A percentile compares a stretch with the other conserved stretches of the same genome.
Evolutionary conservation across 441 rosid species (phyloP).

Genomic region (Jatropha multifida): DNA sequence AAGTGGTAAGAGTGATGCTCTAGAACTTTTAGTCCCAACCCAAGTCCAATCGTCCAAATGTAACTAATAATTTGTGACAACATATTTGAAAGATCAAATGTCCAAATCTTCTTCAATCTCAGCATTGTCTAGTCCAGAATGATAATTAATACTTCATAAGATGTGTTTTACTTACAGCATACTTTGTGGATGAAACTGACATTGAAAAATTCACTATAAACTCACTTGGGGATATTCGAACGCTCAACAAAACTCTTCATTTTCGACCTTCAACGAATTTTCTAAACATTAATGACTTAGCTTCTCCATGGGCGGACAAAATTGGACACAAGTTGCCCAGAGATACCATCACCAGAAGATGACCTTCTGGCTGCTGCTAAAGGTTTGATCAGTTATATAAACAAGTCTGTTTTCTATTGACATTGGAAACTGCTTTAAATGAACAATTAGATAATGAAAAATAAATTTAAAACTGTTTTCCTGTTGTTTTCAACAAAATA

Average conservation of each 20-base stretch:
- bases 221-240: constrained; percentile 31
- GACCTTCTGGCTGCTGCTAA: constrained; percentile 40
- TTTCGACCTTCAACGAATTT: constrained; percentile 39
- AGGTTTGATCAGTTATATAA: constrained; percentile 20
- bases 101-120: no score
- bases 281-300: constrained; percentile 46
- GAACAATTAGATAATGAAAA: no score
- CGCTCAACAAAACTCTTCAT: constrained; percentile 42
- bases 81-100: no score
- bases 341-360: constrained; percentile 32
- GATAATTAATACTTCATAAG: no score
- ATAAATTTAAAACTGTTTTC: no score
- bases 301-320: constrained; percentile 48
- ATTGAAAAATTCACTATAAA: constrained; percentile 50
- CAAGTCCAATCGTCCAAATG: no score
- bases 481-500: no score
- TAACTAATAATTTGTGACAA: no score
- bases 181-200: constrained; percentile 47
- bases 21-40: no score
- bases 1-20: no score
- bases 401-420: not conserved
- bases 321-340: constrained; percentile 43
- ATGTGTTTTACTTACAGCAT: constrained; percentile 20
- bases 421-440: no score
- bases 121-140: no score